Conservation (phyloP, 148 eudicot species). For the Dysphania ambrosioides region DNA sequence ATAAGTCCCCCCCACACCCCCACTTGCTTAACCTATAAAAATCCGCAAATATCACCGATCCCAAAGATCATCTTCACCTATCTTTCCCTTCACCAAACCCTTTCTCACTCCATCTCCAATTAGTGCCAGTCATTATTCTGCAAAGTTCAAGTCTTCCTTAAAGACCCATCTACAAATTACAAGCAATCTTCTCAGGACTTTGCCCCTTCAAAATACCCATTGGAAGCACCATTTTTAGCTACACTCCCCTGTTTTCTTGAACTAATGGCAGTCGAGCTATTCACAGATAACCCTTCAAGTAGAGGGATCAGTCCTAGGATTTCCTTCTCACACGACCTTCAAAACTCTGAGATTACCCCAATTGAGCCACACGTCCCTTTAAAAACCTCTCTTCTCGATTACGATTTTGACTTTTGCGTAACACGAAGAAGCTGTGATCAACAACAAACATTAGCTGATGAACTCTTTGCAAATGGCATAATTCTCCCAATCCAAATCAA, state of each 20-base stretch:
- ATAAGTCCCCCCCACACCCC: too few relatives aligned
- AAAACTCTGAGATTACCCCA: slow-evolving; percentile 55
- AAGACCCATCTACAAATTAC: too few relatives aligned
- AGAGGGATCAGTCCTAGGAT: slow-evolving; percentile 65
- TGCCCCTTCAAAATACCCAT: too few relatives aligned
- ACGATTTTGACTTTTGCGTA: slow-evolving; percentile 71
- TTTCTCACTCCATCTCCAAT: slow-evolving; percentile 15
- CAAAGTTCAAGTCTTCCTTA: slow-evolving; percentile 22
- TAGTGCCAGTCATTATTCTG: slow-evolving; percentile 23
- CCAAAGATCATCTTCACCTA: neutral
- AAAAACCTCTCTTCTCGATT: slow-evolving; percentile 33
- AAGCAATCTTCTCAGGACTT: too few relatives aligned
- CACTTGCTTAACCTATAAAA: slow-evolving; percentile 5
- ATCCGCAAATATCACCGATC: too few relatives aligned
- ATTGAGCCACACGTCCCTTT: slow-evolving; percentile 50
- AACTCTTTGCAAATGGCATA: slow-evolving; percentile 68
- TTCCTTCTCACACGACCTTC: slow-evolving; percentile 78
- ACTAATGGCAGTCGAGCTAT: slow-evolving; percentile 69
- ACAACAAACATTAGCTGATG: slow-evolving; percentile 68
- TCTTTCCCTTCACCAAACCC: neutral
- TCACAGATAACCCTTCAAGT: slow-evolving; percentile 48
- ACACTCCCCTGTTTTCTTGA: slow-evolving; percentile 19
- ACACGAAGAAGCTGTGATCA: slow-evolving; percentile 38
- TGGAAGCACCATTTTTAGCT: too few relatives aligned
- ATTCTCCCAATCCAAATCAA: slow-evolving; percentile 58